Conservation (phyloP, 176 grass and related monocot genomes). For the Zoysia japonica region DNA sequence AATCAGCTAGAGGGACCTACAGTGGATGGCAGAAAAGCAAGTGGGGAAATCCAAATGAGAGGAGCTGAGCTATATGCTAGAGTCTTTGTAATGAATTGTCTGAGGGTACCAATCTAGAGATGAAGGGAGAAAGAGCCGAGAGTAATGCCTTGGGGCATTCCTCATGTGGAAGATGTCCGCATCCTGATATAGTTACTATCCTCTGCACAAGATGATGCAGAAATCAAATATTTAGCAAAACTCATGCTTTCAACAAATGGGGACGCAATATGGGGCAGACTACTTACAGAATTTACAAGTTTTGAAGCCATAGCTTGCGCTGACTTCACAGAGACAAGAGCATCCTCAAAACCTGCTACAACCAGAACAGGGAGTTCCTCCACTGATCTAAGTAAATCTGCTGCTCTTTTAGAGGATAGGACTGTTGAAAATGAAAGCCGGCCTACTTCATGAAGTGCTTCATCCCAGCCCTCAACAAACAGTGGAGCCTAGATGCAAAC, state of each 20-base stretch:
- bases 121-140: conserved; percentile 82
- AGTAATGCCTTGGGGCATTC: conserved; percentile 92
- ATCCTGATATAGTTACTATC: conserved; percentile 80
- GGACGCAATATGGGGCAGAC: neutral
- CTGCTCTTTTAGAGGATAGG: conserved; percentile 65
- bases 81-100: conserved; percentile 64
- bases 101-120: conserved; percentile 69
- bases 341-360: conserved; percentile 83
- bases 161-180: conserved; percentile 95
- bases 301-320: conserved; percentile 83
- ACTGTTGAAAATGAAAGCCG: conserved; percentile 91
- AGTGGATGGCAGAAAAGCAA: conserved; percentile 9
- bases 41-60: neutral
- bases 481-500: conserved; percentile 68
- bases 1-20: conserved; percentile 36
- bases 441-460: conserved; percentile 95
- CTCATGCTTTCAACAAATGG: neutral
- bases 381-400: conserved; percentile 71
- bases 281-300: conserved; percentile 87
- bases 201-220: conserved; percentile 53
- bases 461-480: conserved; percentile 97
- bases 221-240: neutral
- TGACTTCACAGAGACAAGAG: conserved; percentile 79
- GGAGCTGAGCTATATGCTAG: conserved; percentile 6
- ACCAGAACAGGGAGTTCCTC: conserved; percentile 82